Percentiles rank a stretch among this genome's conserved stretches.
Evolutionary conservation across 441 rosid species (phyloP).

Genomic region (Pelargonium australe): DNA sequence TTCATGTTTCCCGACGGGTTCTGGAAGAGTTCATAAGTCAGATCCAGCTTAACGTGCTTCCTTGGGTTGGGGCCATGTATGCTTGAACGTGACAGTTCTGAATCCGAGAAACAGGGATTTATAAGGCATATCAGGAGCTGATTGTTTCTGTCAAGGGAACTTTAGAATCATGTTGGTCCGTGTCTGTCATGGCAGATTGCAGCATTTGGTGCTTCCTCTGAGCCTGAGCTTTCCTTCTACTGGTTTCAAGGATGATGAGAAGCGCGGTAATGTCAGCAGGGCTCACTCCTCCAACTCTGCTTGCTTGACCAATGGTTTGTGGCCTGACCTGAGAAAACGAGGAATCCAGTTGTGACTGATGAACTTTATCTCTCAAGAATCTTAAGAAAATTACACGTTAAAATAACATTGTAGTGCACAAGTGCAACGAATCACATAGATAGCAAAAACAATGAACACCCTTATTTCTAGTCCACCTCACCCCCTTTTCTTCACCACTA

Average conservation of each 20-base stretch:
- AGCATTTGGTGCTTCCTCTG: slow-evolving; percentile 47
- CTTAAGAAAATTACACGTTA: not conserved
- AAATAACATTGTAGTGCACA: not conserved
- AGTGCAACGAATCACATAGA: not conserved
- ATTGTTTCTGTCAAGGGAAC: slow-evolving; percentile 26
- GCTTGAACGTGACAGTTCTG: not conserved
- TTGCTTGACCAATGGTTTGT: slow-evolving; percentile 85
- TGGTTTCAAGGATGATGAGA: slow-evolving; percentile 70
- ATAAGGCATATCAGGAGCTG: slow-evolving; percentile 23
- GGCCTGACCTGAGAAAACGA: slow-evolving; percentile 63
- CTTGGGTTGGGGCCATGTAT: too few species aligned
- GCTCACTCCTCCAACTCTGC: slow-evolving; percentile 93
- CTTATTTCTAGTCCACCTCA: not conserved
- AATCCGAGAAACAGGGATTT: not conserved
- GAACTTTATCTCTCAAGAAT: not conserved
- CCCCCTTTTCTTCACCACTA: too few species aligned
- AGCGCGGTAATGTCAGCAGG: slow-evolving; percentile 93
- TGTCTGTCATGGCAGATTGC: slow-evolving; percentile 33
- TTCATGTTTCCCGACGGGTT: not conserved
- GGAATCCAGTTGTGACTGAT: not conserved
- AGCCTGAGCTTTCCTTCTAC: slow-evolving; percentile 53
- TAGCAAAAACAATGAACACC: not conserved
- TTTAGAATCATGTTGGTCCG: slow-evolving; percentile 20
- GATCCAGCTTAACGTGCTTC: not conserved
- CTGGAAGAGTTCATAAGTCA: not conserved